Base-by-base conservation (phyloP, 1,139 yeast species). In the Blastobotrys indianensis region DNA sequence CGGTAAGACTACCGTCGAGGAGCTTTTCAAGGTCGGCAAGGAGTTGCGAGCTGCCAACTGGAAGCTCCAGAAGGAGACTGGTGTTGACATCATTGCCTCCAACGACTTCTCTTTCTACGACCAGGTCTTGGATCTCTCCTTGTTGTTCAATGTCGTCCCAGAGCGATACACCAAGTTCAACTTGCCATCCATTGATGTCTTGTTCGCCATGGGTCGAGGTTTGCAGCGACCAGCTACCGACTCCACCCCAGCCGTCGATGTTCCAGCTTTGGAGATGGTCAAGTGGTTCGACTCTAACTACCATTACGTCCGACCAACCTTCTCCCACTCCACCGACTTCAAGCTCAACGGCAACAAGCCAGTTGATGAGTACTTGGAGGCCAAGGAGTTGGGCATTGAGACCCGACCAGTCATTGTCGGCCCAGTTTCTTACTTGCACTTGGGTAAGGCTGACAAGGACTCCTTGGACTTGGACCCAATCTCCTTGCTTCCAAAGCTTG, bases 121-220 rank as follows among this genome's bases (percentile, higher is more conserved):
- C 70, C 98, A 94, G 66, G 94, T 92, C 58, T 78, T 92, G 65
- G 98, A 92, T 70, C 77, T 86, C 66, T 87, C 97, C 48, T 73
- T 87, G 59, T 76, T 92, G 66, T 88, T 92, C 83, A 92, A 92
- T 66, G 97, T 83, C 60, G 80, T 92, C 67, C 98, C 98, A 67
- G 94, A 86, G 63, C 85, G 97, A 75, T 92, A 92, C 84, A 76
- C 90, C 73, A 85, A 92, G 78, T 86, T 77, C 74, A 80, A 84
- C 65, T 80, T 92, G 68, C 81, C 90, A 56, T 83, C 90, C 69
- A 77, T 92, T 63, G 98, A 92, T 72, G 87, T 88, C 56, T 75
- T 86, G 66, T 92, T 92, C 69, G 98, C 98, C 66, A 94, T 92
- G 98, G 98, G 97, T 73, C 88, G 98, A 81, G 98, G 98, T 82